Conservation (phyloP, 805 yeast species). For the Peterozyma toletana region DNA sequence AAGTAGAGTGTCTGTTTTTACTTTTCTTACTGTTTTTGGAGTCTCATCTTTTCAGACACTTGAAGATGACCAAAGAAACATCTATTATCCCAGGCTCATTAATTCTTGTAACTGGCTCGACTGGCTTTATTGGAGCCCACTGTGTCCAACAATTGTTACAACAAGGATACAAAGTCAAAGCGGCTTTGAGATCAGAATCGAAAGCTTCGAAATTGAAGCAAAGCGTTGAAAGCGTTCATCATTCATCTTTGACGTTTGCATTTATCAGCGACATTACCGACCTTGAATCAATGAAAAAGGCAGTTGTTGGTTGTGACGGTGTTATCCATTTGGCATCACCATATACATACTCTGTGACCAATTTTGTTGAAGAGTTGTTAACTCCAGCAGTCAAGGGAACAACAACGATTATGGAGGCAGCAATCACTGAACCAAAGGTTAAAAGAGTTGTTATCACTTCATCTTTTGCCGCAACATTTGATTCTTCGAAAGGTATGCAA, state of each 20-base stretch:
- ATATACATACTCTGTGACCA: constrained; percentile 33
- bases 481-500: constrained; percentile 27
- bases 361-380: constrained; percentile 40
- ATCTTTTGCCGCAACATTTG: constrained; percentile 38
- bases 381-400: constrained; percentile 54
- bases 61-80: too few relatives aligned
- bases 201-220: constrained; percentile 22
- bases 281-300: constrained; percentile 31
- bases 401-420: constrained; percentile 41
- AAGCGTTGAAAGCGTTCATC: too few relatives aligned
- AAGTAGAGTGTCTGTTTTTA: too few relatives aligned
- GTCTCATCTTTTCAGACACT: too few relatives aligned
- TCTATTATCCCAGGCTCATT: too few relatives aligned
- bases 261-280: constrained; percentile 40
- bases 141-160: constrained; percentile 8
- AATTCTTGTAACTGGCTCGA: too few relatives aligned
- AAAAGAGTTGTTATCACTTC: constrained; percentile 46
- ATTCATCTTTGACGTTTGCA: constrained; percentile 20
- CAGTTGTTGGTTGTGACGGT: constrained; percentile 41
- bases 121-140: too few relatives aligned
- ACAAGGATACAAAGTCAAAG: neutral
- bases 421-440: constrained; percentile 30
- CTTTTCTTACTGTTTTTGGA: too few relatives aligned
- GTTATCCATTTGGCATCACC: constrained; percentile 63
- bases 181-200: constrained; percentile 23